Evolutionary conservation across 2,329 filamentous ascomycete genomes (phyloP).

Genomic region (Aspergillus calidoustus): DNA sequence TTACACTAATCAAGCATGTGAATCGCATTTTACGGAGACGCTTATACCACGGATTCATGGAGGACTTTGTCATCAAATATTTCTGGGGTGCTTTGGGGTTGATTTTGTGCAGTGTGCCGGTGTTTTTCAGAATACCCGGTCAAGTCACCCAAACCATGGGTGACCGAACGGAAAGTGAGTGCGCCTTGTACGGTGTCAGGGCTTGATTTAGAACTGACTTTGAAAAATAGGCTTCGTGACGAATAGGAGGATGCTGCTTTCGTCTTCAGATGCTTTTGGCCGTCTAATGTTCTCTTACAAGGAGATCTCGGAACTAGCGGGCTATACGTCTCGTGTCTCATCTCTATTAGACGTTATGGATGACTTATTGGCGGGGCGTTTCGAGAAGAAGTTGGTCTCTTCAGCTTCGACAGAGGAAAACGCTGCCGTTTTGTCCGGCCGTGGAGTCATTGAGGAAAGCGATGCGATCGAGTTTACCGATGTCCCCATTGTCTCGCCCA

Average conservation of each 20-base stretch:
- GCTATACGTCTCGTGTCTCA: conserved; percentile 91
- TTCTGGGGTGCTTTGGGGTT: conserved; percentile 96
- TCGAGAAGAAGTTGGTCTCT: conserved; percentile 95
- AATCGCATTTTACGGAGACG: conserved; percentile 89
- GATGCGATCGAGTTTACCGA: conserved; percentile 81
- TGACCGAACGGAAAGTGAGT: conserved; percentile 62
- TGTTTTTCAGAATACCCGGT: conserved; percentile 91
- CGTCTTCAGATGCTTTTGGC: conserved; percentile 92
- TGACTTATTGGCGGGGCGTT: conserved; percentile 85
- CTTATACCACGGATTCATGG: conserved; percentile 99
- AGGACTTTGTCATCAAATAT: conserved; percentile 99
- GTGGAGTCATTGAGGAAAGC: conserved; percentile 82
- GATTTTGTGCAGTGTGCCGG: conserved; percentile 88
- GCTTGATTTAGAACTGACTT: background rate
- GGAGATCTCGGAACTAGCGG: conserved; percentile 93
- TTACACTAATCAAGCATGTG: conserved; percentile 98
- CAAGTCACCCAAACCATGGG: conserved; percentile 57
- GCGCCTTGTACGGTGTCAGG: no score
- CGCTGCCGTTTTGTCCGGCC: conserved; percentile 77
- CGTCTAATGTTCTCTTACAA: conserved; percentile 98
- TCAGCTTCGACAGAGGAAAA: conserved; percentile 83
- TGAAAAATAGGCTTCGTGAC: conserved; percentile 74
- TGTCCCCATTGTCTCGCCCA: conserved; percentile 95
- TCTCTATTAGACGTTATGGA: conserved; percentile 91
- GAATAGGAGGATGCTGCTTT: conserved; percentile 87